Base-by-base conservation (phyloP, 2,329 filamentous ascomycete genomes). In the Plectosphaerella sp. region DNA sequence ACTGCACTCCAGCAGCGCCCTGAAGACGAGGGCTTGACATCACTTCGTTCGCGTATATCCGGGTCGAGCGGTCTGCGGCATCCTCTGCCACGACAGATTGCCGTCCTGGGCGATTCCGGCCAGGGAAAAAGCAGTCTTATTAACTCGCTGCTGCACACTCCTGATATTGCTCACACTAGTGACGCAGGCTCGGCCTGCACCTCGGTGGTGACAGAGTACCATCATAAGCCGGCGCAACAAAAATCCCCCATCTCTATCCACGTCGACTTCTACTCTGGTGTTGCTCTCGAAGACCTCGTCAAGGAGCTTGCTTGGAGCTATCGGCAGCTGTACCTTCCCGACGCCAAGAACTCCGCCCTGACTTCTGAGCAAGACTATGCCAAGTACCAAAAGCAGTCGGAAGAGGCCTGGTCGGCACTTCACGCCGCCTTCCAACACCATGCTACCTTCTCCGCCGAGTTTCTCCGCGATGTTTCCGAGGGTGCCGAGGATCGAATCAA, bases 391-490 rank as follows among this genome's bases (percentile, higher is more conserved):
- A 50, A 57, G 22, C 59, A 67, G 50, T 69, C 67, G 1, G 62
- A 60, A 16, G 55, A 80, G 68, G 61, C 77, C 65, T 54, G 76
- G 74, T 61, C 62, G 60, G 58, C 72, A 58, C 49, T 72, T 25
- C 49, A 66, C 49, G 60, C 71, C 48, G 62, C 71, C 47, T 64
- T 70, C 55, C 54, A 58, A 10, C 64, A 69, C 50, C 55, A 65
- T 20, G 33, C 45, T 9, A 47, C 53, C 3, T 66, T 68, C 46
- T 64, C 47, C 14, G 54, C 60, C 35, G 43, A 50, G 0, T 54
- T 60, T 24, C 52, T 60, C 5, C 47, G 52, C 16, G 63, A 67
- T 36, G 63, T 60, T 58, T 61, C 65, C 0, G 59, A 66, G 3
- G 63, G 59, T 0, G 61, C 63, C 11, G 28, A 59, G 5, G 58